These are phyloP conservation scores for Fusarium sp. DNA, from an alignment of 2,329 filamentous ascomycete species.

Conservation along the genomic window DNA sequence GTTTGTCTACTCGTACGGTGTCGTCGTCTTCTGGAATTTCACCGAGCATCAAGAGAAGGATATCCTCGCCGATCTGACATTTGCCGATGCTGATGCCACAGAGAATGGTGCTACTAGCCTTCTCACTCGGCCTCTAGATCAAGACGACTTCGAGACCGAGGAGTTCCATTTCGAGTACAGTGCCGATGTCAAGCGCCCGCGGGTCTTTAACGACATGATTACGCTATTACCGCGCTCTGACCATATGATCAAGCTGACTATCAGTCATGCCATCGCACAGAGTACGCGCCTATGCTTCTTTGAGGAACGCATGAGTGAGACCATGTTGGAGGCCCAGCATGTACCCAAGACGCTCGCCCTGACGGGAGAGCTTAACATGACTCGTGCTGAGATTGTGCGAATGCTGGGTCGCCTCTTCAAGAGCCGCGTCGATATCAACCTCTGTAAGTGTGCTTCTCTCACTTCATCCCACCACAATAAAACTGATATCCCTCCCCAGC, in stretches of 20 bases:
- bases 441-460: constrained; percentile 79
- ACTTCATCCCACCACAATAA: constrained; percentile 7
- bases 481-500: constrained; percentile 65
- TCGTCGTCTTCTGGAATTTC: constrained; percentile 99
- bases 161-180: constrained; percentile 99
- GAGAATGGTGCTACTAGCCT: constrained; percentile 77
- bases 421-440: constrained; percentile 95
- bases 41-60: constrained; percentile 97
- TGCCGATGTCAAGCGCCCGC: constrained; percentile 84
- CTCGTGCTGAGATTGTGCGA: constrained; percentile 90
- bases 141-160: constrained; percentile 96
- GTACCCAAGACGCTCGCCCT: constrained; percentile 91
- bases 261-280: constrained; percentile 97
- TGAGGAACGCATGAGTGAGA: constrained; percentile 94
- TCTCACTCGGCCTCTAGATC: constrained; percentile 83
- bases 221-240: constrained; percentile 90
- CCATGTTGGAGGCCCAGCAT: constrained; percentile 93
- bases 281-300: constrained; percentile 97
- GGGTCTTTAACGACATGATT: constrained; percentile 99
- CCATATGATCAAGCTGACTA: constrained; percentile 99
- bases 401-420: constrained; percentile 94
- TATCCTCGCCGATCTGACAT: constrained; percentile 93
- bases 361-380: constrained; percentile 93
- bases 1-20: constrained; percentile 97
- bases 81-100: constrained; percentile 78